These are phyloP conservation scores for Allomyces arbusculus DNA, from an alignment of 192 early-diverging fungal genomes.

Conservation along the genomic window DNA sequence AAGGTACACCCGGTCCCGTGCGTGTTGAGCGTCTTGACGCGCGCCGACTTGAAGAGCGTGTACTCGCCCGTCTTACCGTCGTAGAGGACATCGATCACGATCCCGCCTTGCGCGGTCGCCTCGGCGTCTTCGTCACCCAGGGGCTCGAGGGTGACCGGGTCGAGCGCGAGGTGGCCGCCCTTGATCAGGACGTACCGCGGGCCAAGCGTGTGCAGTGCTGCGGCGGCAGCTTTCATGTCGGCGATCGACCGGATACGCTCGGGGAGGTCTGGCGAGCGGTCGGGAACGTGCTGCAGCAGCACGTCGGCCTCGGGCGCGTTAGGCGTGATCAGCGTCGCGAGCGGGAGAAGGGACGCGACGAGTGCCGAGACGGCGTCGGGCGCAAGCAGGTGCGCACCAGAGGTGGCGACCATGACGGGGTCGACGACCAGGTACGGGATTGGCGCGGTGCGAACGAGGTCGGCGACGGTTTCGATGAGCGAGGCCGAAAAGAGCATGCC, in stretches of 20 bases:
- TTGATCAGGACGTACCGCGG: constrained; percentile 46
- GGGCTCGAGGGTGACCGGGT: neutral
- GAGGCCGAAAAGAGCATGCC: constrained; percentile 47
- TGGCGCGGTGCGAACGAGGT: constrained; percentile 13
- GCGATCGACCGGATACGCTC: constrained; percentile 23
- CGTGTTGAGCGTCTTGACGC: constrained; percentile 43
- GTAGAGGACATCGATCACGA: constrained; percentile 46
- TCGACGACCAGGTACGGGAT: constrained; percentile 42
- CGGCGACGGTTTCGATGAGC: constrained; percentile 39
- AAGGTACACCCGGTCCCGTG: constrained; percentile 82
- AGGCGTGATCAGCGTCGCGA: constrained; percentile 54
- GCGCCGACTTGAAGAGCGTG: constrained; percentile 26
- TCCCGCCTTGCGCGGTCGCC: constrained; percentile 5
- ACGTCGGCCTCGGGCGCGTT: constrained; percentile 68
- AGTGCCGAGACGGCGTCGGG: constrained; percentile 35
- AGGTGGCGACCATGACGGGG: constrained; percentile 73
- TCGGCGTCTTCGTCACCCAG: neutral
- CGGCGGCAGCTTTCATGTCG: constrained; percentile 39
- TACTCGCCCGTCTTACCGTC: constrained; percentile 14
- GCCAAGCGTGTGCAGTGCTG: constrained; percentile 27
- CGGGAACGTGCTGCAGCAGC: constrained; percentile 11
- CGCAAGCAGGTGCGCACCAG: constrained; percentile 38
- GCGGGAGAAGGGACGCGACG: constrained; percentile 34
- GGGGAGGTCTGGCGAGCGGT: constrained; percentile 6
- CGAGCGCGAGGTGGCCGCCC: constrained; percentile 55